These are phyloP conservation scores for Holtermannia corniformis DNA, from an alignment of 768 basidiomycete genomes.

Conservation along the genomic window DNA sequence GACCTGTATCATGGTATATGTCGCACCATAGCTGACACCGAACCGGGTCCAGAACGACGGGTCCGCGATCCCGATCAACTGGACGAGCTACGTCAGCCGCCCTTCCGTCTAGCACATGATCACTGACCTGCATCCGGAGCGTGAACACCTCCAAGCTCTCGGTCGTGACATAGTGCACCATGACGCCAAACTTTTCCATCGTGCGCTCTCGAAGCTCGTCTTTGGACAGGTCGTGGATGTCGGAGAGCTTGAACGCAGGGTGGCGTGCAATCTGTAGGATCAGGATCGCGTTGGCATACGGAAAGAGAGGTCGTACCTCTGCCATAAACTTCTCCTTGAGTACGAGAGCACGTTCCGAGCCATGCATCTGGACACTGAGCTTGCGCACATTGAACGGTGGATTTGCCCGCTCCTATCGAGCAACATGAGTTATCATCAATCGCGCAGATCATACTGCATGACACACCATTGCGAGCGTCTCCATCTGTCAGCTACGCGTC, in stretches of 20 bases:
- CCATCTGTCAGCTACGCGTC: constrained; percentile 20
- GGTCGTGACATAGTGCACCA: constrained; percentile 44
- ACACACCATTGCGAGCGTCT: constrained; percentile 36
- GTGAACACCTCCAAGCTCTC: constrained; percentile 43
- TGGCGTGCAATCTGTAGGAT: constrained; percentile 38
- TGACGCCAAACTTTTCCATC: constrained; percentile 44
- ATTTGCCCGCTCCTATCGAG: constrained; percentile 32
- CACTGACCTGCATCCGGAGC: constrained; percentile 43
- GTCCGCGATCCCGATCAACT: constrained; percentile 41
- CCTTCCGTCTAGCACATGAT: background rate
- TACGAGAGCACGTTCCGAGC: constrained; percentile 34
- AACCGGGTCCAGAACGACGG: constrained; percentile 45
- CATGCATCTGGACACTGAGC: constrained; percentile 40
- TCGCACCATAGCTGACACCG: constrained; percentile 41
- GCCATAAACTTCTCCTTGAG: constrained; percentile 42
- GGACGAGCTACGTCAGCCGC: background rate
- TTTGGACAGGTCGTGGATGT: constrained; percentile 43
- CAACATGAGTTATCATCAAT: background rate
- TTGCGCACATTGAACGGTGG: constrained; percentile 38
- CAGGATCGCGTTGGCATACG: background rate
- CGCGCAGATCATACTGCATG: background rate
- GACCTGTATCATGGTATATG: no score
- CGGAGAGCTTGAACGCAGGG: constrained; percentile 42
- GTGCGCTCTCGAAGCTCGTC: constrained; percentile 42
- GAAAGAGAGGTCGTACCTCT: constrained; percentile 19